Evolutionary conservation across 1,139 yeast genomes (phyloP).

Genomic region (Lodderomyces parapsilosis): DNA sequence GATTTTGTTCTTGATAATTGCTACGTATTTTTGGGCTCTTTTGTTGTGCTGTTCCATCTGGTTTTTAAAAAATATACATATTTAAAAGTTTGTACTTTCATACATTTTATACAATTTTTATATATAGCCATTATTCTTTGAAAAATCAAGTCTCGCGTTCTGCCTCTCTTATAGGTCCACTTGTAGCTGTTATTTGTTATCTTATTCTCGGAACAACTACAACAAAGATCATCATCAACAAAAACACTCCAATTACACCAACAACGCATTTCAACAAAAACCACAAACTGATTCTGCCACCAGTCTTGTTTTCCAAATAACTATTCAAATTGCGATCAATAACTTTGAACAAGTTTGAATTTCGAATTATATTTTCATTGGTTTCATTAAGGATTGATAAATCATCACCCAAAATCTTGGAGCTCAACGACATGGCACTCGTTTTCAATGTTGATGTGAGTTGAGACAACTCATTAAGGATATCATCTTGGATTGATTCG

Average conservation of each 20-base stretch:
- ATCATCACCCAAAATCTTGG: constrained; percentile 38
- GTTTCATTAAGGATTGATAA: constrained; percentile 35
- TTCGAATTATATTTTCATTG: constrained; percentile 36
- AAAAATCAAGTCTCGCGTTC: background rate
- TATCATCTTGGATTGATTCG: constrained; percentile 44
- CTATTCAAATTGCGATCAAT: constrained; percentile 40
- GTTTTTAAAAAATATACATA: too few relatives aligned
- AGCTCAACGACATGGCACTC: constrained; percentile 35
- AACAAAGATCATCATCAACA: constrained; percentile 28
- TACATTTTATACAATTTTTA: constrained; percentile 1
- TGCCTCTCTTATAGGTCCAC: too few relatives aligned
- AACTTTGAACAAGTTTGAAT: constrained; percentile 34
- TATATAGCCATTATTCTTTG: background rate
- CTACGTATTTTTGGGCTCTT: background rate
- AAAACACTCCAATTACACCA: constrained; percentile 24
- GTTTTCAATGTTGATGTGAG: constrained; percentile 35
- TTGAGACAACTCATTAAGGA: constrained; percentile 36
- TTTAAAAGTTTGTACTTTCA: too few relatives aligned
- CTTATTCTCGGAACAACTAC: constrained; percentile 27
- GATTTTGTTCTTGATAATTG: too few relatives aligned
- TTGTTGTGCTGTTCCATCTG: too few relatives aligned
- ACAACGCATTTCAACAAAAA: constrained; percentile 31
- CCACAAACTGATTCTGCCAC: constrained; percentile 38
- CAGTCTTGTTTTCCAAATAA: constrained; percentile 37
- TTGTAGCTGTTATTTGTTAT: too few relatives aligned